Conservation (phyloP, 2,329 filamentous ascomycete genomes). For the Cordyceps cicadae region DNA sequence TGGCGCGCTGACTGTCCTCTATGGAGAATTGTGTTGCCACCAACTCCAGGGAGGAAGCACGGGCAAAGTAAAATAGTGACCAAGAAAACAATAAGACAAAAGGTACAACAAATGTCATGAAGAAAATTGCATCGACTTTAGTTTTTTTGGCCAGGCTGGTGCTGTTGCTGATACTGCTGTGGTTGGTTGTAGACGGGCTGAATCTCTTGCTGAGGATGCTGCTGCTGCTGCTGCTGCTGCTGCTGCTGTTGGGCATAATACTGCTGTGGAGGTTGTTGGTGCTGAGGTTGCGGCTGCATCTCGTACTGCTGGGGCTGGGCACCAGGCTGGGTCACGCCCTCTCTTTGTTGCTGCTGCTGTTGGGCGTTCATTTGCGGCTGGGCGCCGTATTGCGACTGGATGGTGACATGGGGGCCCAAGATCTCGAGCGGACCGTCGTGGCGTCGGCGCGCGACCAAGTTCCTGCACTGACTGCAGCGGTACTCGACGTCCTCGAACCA, state of each 20-base stretch:
- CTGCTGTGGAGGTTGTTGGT: background rate
- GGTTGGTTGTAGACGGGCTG: background rate
- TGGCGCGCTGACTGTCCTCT: background rate
- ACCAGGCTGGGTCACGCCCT: background rate
- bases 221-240: background rate
- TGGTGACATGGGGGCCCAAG: conserved; percentile 15
- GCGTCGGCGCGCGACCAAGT: conserved; percentile 20
- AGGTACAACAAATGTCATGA: background rate
- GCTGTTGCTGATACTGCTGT: background rate
- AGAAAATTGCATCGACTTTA: background rate
- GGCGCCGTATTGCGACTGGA: conserved; percentile 15
- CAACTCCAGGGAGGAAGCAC: background rate
- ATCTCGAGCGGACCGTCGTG: conserved; percentile 18
- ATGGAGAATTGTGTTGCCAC: background rate
- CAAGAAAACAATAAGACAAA: background rate
- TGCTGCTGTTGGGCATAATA: background rate
- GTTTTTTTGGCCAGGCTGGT: conserved; percentile 1
- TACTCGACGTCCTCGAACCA: conserved; percentile 26
- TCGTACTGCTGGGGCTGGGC: conserved; percentile 6
- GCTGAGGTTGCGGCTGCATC: conserved; percentile 1
- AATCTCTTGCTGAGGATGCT: conserved; percentile 2
- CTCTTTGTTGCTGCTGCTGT: conserved; percentile 3
- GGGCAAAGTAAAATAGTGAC: background rate
- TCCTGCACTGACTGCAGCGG: conserved; percentile 23
- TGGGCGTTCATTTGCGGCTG: conserved; percentile 13